Evolutionary conservation across 768 basidiomycete genomes (phyloP), one percentile per base, ranked within the genome.

Genomic region (Astraeus odoratus): DNA sequence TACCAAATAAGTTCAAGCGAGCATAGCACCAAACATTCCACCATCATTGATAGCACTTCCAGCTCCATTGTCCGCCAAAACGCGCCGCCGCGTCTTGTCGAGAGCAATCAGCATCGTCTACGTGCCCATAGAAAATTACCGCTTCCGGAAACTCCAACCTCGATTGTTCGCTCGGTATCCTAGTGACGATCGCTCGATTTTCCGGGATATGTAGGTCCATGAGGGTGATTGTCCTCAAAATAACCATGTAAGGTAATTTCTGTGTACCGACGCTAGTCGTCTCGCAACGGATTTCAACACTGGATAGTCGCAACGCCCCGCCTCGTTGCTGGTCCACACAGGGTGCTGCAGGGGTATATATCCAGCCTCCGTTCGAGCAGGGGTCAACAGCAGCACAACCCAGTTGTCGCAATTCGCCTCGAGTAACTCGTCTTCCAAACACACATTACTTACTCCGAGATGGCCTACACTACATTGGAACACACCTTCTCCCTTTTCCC

Each of bases 391-490:
- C 42, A 43, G 39, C 44, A 34, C 23, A 29, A 43, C 34, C 20
- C 24, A 38, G 8, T 4, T 10, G 31, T 13, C 47, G 36, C 26
- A 34, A 20, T 42, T 27, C 44, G 47, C 43, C 27, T 37, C 49
- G 47, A 46, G 38, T 19, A 35, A 29, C 37, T 15, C 19, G 5
- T 4, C 23, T 24, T n/a, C 37, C 13, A 22, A 23, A 38, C n/a
- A n/a, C n/a, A n/a, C n/a, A n/a, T 22, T 8, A 13, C 22, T 26
- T 39, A 31, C 24, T 30, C 19, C 29, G 46, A 39, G 48, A 67
- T 66, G 65, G 58, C 63, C 55, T 61, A 52, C 58, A 53, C 60
- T 33, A 54, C 53, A 40, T 47, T 29, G 39, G 46, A 54, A 55
- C 51, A 58, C 35, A 53, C 51, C 46, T 49, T 42, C 51, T 44